phyloP scores from a whole-genome alignment of 805 yeast genomes.

The Priceomyces carsonii region DNA sequence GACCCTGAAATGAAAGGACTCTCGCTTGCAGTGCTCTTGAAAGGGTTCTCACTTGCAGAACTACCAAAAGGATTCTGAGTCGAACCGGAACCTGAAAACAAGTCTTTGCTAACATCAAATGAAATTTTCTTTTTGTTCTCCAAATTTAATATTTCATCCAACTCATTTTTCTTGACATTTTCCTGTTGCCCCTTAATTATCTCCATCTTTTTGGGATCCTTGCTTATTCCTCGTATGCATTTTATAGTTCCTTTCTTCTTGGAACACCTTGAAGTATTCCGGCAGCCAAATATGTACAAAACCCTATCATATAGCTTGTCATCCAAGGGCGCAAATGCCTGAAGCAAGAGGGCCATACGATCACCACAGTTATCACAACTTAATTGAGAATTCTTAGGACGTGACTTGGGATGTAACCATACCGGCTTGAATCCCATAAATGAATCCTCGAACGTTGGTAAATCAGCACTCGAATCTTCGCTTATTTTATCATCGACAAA shows the following conservation, averaged over 20 bases:
- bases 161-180: constrained; percentile 26
- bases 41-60: constrained; percentile 17
- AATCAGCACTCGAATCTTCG: constrained; percentile 42
- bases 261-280: constrained; percentile 53
- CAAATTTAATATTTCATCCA: constrained; percentile 40
- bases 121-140: constrained; percentile 45
- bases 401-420: constrained; percentile 65
- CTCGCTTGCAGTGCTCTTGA: constrained; percentile 9
- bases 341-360: constrained; percentile 67
- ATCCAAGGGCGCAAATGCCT: constrained; percentile 79
- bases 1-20: no score
- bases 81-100: constrained; percentile 23
- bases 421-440: constrained; percentile 74
- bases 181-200: constrained; percentile 37
- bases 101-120: constrained; percentile 41
- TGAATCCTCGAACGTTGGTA: constrained; percentile 57
- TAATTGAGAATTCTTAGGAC: constrained; percentile 54
- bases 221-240: constrained; percentile 73
- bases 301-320: constrained; percentile 74
- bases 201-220: constrained; percentile 53
- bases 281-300: constrained; percentile 79
- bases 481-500: constrained; percentile 60
- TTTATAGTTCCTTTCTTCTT: constrained; percentile 69
- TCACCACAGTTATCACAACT: constrained; percentile 67
- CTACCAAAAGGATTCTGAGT: constrained; percentile 43